Conservation (phyloP, 192 early-diverging fungal species). For the Jimgerdemannia flammicorona region DNA sequence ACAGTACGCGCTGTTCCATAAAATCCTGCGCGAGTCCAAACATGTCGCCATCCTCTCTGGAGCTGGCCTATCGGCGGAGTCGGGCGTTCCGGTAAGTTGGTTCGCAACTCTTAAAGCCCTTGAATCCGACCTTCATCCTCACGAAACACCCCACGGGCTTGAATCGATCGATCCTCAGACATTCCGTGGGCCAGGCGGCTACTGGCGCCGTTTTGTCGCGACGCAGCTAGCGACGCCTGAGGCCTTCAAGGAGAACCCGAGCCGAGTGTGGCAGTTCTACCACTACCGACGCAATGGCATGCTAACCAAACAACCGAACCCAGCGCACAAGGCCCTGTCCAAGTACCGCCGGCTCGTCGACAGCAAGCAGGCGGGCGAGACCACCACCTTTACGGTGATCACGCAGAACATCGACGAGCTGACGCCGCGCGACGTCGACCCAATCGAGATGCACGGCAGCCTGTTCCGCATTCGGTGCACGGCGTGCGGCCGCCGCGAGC, state of each 20-base stretch:
- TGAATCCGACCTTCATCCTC: no score
- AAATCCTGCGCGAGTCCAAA: no score
- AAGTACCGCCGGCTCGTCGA: constrained; percentile 8
- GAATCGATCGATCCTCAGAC: no score
- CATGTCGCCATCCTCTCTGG: no score
- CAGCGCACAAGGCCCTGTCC: constrained; percentile 12
- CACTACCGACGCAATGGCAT: constrained; percentile 20
- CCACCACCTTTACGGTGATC: constrained; percentile 14
- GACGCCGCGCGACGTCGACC: constrained; percentile 1
- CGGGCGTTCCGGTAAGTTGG: no score
- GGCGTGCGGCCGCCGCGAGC: constrained; percentile 5
- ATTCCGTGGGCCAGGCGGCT: no score
- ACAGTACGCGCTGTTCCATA: no score
- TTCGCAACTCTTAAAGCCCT: no score
- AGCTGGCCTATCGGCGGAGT: no score
- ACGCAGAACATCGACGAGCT: constrained; percentile 22
- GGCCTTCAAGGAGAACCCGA: constrained; percentile 13
- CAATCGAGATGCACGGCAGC: constrained; percentile 18
- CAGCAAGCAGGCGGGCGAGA: neutral
- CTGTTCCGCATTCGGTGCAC: constrained; percentile 20
- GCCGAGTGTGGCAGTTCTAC: constrained; percentile 22
- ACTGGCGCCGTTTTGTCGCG: no score
- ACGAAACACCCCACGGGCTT: no score
- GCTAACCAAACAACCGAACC: constrained; percentile 9
- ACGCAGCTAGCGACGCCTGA: neutral